Conservation (phyloP, 163 green algal genomes). For the Chloromonas sp. region DNA sequence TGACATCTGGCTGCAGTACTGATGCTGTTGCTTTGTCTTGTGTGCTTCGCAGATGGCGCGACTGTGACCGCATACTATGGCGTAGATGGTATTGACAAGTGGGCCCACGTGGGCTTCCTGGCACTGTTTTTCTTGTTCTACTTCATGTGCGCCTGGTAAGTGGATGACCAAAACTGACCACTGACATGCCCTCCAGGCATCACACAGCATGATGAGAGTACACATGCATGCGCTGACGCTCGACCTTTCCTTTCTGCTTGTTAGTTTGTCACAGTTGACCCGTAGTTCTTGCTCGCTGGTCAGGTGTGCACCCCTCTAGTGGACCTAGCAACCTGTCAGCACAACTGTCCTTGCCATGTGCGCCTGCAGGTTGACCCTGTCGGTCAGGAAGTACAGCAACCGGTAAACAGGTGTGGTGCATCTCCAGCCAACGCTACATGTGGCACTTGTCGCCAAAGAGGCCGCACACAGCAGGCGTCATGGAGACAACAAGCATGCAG, state of each 20-base stretch:
- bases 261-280: no score
- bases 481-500: no score
- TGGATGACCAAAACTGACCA: background rate
- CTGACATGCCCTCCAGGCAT: background rate
- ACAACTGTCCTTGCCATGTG: background rate
- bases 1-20: background rate
- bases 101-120: constrained; percentile 58
- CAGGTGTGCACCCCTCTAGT: background rate
- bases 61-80: constrained; percentile 54
- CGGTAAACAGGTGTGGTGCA: background rate
- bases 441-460: background rate
- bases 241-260: no score
- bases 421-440: background rate
- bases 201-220: background rate
- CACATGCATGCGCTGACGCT: background rate
- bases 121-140: constrained; percentile 52
- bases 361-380: background rate
- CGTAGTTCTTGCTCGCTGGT: no score
- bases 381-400: background rate
- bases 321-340: background rate
- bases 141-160: constrained; percentile 28
- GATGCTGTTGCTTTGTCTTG: background rate
- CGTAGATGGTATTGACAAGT: constrained; percentile 48
- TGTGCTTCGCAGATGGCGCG: background rate
- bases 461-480: no score